A percentile compares a stretch with the other conserved stretches of the same genome.
Conservation (phyloP, 352 stramenopile genomes). For the Phytopythium chamaehyphon region DNA sequence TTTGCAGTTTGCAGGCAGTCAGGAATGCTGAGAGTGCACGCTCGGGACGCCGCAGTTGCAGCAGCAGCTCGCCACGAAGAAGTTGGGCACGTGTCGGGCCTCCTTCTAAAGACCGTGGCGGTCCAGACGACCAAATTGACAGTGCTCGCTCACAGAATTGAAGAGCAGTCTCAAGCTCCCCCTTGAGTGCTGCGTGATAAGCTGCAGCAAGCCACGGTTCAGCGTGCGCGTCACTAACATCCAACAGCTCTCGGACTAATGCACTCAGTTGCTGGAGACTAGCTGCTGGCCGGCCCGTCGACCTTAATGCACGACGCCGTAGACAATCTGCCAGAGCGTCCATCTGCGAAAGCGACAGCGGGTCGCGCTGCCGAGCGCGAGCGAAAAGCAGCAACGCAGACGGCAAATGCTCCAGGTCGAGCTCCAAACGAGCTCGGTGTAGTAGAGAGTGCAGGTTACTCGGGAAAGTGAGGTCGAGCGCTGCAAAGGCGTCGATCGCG, state of each 20-base stretch:
- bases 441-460: constrained; percentile 64
- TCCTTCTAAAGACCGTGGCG: not conserved
- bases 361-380: constrained; percentile 56
- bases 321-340: constrained; percentile 65
- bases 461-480: constrained; percentile 45
- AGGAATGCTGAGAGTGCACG: constrained; percentile 63
- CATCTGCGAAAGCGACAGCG: constrained; percentile 57
- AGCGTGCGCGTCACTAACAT: constrained; percentile 42
- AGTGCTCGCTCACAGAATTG: constrained; percentile 75
- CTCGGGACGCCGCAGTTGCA: constrained; percentile 60
- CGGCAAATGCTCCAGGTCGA: constrained; percentile 59
- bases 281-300: constrained; percentile 4
- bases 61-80: constrained; percentile 49
- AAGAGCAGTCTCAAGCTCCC: constrained; percentile 58
- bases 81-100: constrained; percentile 42
- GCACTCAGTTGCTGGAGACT: constrained; percentile 46
- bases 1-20: constrained; percentile 51
- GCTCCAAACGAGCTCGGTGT: constrained; percentile 47
- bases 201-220: constrained; percentile 73
- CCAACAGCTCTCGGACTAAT: constrained; percentile 69
- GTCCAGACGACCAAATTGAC: constrained; percentile 6
- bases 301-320: constrained; percentile 27
- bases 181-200: constrained; percentile 74
- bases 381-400: constrained; percentile 51
- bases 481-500: constrained; percentile 20